A percentile compares a stretch with the other conserved stretches of the same genome.
Conservation (phyloP, 495 filamentous ascomycete genomes). For the Trichoderma parareesei region DNA sequence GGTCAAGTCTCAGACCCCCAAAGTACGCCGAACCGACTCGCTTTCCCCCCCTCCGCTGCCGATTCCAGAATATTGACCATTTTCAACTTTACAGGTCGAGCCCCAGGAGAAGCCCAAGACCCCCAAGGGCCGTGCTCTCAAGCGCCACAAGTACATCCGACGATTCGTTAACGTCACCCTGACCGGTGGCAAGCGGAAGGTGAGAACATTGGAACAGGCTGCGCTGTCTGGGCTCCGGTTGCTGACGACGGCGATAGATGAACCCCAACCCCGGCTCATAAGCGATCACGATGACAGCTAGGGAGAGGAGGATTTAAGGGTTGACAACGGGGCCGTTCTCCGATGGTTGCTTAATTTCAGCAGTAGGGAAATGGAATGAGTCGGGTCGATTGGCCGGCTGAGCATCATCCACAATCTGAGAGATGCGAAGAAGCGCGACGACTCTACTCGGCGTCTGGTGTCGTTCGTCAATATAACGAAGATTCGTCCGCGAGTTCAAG, state of each 20-base stretch:
- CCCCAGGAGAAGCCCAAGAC: slow-evolving; percentile 86
- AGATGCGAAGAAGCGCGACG: slow-evolving; percentile 11
- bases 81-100: slow-evolving; percentile 49
- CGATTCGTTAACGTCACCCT: slow-evolving; percentile 99
- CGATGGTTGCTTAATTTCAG: slow-evolving; percentile 7
- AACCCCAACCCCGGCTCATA: slow-evolving; percentile 45
- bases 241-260: slow-evolving; percentile 27
- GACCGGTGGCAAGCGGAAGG: slow-evolving; percentile 99
- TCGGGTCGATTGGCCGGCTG: slow-evolving; percentile 10
- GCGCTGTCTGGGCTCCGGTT: background rate
- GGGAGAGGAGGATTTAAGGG: slow-evolving; percentile 10
- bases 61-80: slow-evolving; percentile 1
- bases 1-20: slow-evolving; percentile 87
- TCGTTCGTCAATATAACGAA: slow-evolving; percentile 11
- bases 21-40: slow-evolving; percentile 43
- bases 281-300: slow-evolving; percentile 14
- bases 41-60: background rate
- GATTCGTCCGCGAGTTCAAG: background rate
- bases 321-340: slow-evolving; percentile 11
- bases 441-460: slow-evolving; percentile 10
- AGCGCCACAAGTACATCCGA: slow-evolving; percentile 93
- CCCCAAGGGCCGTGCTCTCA: slow-evolving; percentile 97
- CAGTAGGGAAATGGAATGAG: slow-evolving; percentile 8
- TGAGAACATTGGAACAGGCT: slow-evolving; percentile 25
- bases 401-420: slow-evolving; percentile 10